phyloP scores from a whole-genome alignment of 257 asterid genomes.

The Penstemon newberryi region DNA sequence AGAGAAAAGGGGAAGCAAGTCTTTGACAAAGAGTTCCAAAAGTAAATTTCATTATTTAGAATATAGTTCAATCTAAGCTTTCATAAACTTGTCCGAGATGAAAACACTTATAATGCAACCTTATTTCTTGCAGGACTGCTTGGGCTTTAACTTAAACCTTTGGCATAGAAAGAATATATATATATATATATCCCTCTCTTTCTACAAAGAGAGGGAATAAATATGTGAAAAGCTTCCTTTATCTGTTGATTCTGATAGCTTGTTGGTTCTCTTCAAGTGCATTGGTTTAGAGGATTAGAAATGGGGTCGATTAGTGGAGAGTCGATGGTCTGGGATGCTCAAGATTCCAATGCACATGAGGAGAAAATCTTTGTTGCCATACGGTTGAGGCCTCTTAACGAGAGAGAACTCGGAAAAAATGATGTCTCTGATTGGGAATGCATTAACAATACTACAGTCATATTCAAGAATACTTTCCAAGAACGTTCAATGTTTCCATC shows the following conservation, averaged over 20 bases:
- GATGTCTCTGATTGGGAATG: slow-evolving; percentile 83
- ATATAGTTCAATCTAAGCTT: no score
- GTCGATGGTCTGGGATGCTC: slow-evolving; percentile 34
- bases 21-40: background rate
- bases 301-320: slow-evolving; percentile 62
- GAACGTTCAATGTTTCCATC: slow-evolving; percentile 66
- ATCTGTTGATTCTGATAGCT: slow-evolving; percentile 27
- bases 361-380: slow-evolving; percentile 88
- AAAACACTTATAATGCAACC: no score
- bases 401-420: slow-evolving; percentile 53
- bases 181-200: slow-evolving; percentile 36
- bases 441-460: slow-evolving; percentile 68
- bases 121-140: no score
- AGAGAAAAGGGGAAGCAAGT: background rate
- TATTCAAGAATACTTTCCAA: slow-evolving; percentile 55
- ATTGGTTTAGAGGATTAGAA: slow-evolving; percentile 28
- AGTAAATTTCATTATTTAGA: background rate
- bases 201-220: slow-evolving; percentile 48
- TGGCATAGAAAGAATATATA: background rate
- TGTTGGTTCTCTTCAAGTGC: slow-evolving; percentile 48
- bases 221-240: slow-evolving; percentile 16
- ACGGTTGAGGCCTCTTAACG: slow-evolving; percentile 80
- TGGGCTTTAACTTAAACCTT: slow-evolving; percentile 4
- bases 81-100: no score
- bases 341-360: slow-evolving; percentile 55